A percentile compares a stretch with the other conserved stretches of the same genome.
Evolutionary conservation across 2,329 filamentous ascomycete genomes (phyloP).

Genomic region (Pseudogymnoascus sp.): DNA sequence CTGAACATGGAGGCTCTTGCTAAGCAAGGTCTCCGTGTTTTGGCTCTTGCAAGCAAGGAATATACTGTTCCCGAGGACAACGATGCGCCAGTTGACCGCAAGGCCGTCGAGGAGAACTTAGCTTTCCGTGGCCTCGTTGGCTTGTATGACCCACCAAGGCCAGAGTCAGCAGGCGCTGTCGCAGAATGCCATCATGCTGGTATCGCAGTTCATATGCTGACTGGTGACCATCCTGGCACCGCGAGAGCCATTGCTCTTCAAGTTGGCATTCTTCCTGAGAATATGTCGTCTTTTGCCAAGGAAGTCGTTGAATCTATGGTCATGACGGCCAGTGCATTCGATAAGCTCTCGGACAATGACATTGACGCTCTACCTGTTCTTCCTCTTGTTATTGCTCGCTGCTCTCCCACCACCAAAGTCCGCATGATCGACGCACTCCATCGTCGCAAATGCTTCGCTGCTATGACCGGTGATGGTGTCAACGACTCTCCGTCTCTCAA

Average conservation of each 20-base stretch:
- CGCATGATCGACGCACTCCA: slow-evolving; percentile 69
- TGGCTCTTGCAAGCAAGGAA: slow-evolving; percentile 56
- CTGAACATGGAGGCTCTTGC: slow-evolving; percentile 49
- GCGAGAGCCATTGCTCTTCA: slow-evolving; percentile 58
- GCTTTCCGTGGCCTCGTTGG: slow-evolving; percentile 63
- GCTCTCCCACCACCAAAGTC: slow-evolving; percentile 65
- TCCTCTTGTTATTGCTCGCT: slow-evolving; percentile 61
- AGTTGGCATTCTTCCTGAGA: slow-evolving; percentile 49
- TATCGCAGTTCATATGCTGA: slow-evolving; percentile 62
- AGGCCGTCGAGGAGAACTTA: slow-evolving; percentile 42
- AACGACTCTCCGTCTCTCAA: slow-evolving; percentile 69
- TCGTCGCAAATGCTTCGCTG: slow-evolving; percentile 58
- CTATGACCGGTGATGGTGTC: slow-evolving; percentile 70
- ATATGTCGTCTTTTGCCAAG: slow-evolving; percentile 26
- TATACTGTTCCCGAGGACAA: slow-evolving; percentile 31
- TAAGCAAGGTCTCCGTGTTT: slow-evolving; percentile 57
- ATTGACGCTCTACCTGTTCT: slow-evolving; percentile 54
- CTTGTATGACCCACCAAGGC: slow-evolving; percentile 64
- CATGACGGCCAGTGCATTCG: slow-evolving; percentile 58
- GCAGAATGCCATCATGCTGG: slow-evolving; percentile 52
- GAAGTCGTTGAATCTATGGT: slow-evolving; percentile 29
- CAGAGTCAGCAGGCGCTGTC: slow-evolving; percentile 57
- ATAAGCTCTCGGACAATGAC: slow-evolving; percentile 52
- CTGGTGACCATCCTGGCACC: slow-evolving; percentile 61
- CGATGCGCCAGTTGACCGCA: too few species aligned